Evolutionary conservation across 108 stramenopile genomes (phyloP).

Genomic region (Fragilaria crotonensis): DNA sequence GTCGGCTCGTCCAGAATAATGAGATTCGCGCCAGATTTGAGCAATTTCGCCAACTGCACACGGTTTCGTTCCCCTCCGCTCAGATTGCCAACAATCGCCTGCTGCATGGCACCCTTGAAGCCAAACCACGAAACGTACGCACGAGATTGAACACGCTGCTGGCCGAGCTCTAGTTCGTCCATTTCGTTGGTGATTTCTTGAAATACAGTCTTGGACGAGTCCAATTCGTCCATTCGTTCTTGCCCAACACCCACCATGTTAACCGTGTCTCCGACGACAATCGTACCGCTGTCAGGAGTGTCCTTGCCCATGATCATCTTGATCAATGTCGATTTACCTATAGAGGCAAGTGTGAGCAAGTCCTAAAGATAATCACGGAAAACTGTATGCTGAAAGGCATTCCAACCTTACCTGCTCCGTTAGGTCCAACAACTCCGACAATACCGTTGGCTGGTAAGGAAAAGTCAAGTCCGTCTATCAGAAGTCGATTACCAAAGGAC

Average conservation of each 20-base stretch:
- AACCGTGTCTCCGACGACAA: constrained; percentile 86
- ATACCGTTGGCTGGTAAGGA: constrained; percentile 83
- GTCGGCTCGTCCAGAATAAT: constrained; percentile 93
- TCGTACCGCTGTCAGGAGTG: constrained; percentile 64
- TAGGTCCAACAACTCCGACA: constrained; percentile 85
- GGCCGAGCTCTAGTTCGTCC: constrained; percentile 87
- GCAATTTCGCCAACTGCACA: constrained; percentile 84
- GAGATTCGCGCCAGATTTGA: constrained; percentile 81
- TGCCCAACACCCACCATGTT: constrained; percentile 88
- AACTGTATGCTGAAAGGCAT: background rate
- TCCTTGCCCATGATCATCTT: constrained; percentile 85
- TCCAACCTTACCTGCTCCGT: constrained; percentile 28
- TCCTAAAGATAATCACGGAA: no score
- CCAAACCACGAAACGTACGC: constrained; percentile 91
- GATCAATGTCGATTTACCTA: constrained; percentile 83
- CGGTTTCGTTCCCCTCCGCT: constrained; percentile 93
- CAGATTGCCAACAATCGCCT: constrained; percentile 77
- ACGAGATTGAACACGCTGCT: constrained; percentile 61
- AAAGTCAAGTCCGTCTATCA: constrained; percentile 86
- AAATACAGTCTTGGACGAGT: constrained; percentile 79
- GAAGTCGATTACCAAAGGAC: constrained; percentile 67
- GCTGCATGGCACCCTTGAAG: constrained; percentile 81
- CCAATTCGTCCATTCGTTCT: constrained; percentile 84
- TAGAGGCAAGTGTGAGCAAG: no score
- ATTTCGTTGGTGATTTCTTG: constrained; percentile 78